Evolutionary conservation across 169 alveolate genomes (phyloP), one percentile per base, ranked within the genome.

Genomic region (Plasmodium relictum): DNA sequence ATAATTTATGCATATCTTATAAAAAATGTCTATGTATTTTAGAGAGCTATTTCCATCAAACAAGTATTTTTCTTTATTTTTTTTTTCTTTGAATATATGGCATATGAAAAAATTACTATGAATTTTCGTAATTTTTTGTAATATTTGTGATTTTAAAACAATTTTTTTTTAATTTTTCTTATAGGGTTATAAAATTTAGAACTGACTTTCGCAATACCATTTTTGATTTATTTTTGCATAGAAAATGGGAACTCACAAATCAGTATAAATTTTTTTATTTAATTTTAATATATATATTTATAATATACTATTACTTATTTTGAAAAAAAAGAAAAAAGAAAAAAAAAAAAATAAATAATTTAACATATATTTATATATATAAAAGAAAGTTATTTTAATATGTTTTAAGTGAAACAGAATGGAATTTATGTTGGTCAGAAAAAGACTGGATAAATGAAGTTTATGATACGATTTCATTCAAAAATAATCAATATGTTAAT

Each of bases 361-460:
- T 9, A n/a, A 56, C 14, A 54, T 58, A 20, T 58, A 58, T 58
- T 4, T 20, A 58, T 20, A 54, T n/a, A 14, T 18, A 18, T 56
- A 56, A 6, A 56, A 12, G 31, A 56, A 12, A 56, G 6, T 56
- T 56, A 18, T 18, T 56, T 56, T 12, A 6, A 18, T 56, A 12
- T 56, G 39, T 24, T 45, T 8, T 18, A 26, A 93, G 96, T 63
- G 98, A 96, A 26, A 93, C 94, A 10, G 98, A 97, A 22, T 97
- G 98, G 98, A 98, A 97, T 91, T 71, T 97, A 54, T 94, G 96
- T 74, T 97, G 99, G 98, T 96, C 97, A 54, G 99, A 97, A 91
- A 95, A 97, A 88, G 99, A 97, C 68, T 96, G 97, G 97, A 96
- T 97, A 62, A 95, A 94, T 85, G 98, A 97, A 61, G 96, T 94